Conservation (phyloP, 352 stramenopile genomes). For the Thraustotheca clavata region DNA sequence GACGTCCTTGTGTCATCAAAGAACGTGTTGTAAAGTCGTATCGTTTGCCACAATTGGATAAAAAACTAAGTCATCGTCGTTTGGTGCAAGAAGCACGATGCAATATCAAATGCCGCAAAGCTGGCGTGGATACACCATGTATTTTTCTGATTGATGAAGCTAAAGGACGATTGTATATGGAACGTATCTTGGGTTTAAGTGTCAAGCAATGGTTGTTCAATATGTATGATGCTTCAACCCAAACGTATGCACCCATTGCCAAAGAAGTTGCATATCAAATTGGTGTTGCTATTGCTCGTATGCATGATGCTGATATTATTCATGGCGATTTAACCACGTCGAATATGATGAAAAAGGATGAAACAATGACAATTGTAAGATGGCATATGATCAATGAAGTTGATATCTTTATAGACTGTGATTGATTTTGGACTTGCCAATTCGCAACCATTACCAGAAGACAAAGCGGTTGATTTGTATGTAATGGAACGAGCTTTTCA, state of each 20-base stretch:
- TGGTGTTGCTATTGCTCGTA: constrained; percentile 82
- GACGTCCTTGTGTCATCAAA: constrained; percentile 66
- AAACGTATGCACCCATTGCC: constrained; percentile 37
- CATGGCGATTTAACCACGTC: constrained; percentile 92
- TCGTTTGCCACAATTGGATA: constrained; percentile 60
- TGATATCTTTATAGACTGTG: constrained; percentile 42
- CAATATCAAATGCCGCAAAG: constrained; percentile 70
- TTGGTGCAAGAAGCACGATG: constrained; percentile 74
- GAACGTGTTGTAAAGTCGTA: constrained; percentile 80
- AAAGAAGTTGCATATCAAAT: constrained; percentile 73
- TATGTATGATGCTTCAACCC: constrained; percentile 30
- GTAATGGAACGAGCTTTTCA: constrained; percentile 89
- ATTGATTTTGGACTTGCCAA: constrained; percentile 83
- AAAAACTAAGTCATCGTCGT: constrained; percentile 70
- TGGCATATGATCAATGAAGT: background rate
- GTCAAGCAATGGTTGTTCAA: constrained; percentile 63
- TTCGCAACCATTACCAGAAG: constrained; percentile 75
- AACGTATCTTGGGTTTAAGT: constrained; percentile 59
- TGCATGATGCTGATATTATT: constrained; percentile 89
- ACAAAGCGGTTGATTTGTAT: constrained; percentile 91
- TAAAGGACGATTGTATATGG: constrained; percentile 50
- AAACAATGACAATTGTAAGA: constrained; percentile 10
- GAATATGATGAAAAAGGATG: constrained; percentile 74
- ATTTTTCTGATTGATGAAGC: constrained; percentile 80
- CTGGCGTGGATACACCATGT: constrained; percentile 54